Evolutionary conservation across 2,329 filamentous ascomycete species (phyloP).

Genomic region (Pseudogymnoascus sp.): DNA sequence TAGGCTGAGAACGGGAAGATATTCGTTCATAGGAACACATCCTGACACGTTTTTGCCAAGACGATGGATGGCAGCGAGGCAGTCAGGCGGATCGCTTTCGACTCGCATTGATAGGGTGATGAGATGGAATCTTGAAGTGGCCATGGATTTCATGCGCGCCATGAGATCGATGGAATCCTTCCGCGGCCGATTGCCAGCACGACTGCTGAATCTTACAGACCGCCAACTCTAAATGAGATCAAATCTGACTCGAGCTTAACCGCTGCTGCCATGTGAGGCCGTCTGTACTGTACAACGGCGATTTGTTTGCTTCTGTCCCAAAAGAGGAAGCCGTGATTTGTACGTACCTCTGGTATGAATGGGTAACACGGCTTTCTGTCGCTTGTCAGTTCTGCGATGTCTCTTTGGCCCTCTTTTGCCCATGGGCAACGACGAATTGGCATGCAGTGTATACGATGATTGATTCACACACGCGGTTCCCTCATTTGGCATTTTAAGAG

Average conservation of each 20-base stretch:
- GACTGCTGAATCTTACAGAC: not conserved
- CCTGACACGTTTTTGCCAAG: not conserved
- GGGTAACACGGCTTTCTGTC: not conserved
- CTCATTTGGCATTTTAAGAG: not conserved
- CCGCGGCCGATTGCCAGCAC: not conserved
- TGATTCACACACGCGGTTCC: not conserved
- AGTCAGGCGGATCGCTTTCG: not conserved
- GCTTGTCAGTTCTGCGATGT: not conserved
- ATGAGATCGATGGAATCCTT: not conserved
- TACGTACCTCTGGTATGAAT: not conserved
- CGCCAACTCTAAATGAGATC: not conserved
- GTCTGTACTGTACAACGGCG: not conserved
- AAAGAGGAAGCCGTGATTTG: not conserved
- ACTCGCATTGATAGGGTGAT: not conserved
- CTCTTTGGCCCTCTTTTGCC: not conserved
- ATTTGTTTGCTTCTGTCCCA: not conserved
- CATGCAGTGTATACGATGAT: not conserved
- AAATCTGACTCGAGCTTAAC: not conserved
- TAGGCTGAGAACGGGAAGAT: not conserved
- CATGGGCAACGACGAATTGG: not conserved
- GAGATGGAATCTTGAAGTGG: not conserved
- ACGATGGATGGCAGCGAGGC: not conserved
- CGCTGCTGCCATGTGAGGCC: not conserved
- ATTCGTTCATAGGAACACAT: not conserved
- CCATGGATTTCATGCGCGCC: not conserved